Evolutionary conservation across 2,329 filamentous ascomycete species (phyloP), one percentile per base, ranked within the genome.

Genomic region (Helotiales sp.): DNA sequence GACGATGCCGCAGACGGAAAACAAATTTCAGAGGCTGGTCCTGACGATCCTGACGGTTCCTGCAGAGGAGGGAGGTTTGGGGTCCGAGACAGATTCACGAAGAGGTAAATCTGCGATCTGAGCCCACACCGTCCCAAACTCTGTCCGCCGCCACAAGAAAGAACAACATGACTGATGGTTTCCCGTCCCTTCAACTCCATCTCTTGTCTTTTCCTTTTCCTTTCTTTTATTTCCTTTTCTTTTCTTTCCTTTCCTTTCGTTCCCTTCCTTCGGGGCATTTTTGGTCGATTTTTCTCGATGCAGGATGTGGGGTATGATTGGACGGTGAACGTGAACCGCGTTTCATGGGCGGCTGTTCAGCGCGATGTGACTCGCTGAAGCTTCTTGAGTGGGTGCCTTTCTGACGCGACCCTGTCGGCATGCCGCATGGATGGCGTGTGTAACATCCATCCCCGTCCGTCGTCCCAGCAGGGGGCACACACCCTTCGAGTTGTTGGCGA

Each of bases 321-420:
- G 70, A 70, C 50, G 52, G 61, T 45, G 49, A 50, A 26, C 47
- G 64, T 64, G 61, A 68, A 66, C 62, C 65, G 66, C 64, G 70
- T 70, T 73, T 71, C 68, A 71, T 34, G 22, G 30, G 54, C 54
- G n/a, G 54, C 20, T 15, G 20, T 40, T 55, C 22, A 57, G 22
- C 43, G 34, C 43, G 61, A 50, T 40, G 45, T 71, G 68, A 67
- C 69, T 70, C 67, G 71, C 28, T 28, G 64, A 62, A 43, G 37
- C 40, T 60, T 47, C 15, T 43, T 47, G 30, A 63, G 70, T 69
- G 67, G 69, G 64, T 67, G 65, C 67, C 26, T 66, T 69, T 58
- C 60, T 71, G 71, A 73, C 69, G 68, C 70, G 65, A 69, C 70
- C 70, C 64, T 72, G 71, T 71, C 68, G 66, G 61, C 69, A 69